Conservation (phyloP, 73 alveolate genomes). For the Symbiodinium pilosum region DNA sequence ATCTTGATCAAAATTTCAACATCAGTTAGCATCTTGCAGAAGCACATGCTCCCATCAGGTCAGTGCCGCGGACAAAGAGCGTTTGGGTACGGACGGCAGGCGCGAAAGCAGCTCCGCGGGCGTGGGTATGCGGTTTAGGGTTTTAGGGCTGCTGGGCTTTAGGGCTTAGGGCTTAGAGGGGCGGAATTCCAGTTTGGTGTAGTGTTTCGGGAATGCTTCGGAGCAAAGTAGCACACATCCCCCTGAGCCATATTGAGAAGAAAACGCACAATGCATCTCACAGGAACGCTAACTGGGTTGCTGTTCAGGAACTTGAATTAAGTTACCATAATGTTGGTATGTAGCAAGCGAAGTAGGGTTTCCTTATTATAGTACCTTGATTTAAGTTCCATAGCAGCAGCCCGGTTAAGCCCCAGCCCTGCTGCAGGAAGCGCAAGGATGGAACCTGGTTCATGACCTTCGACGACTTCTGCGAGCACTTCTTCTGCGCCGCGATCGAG, state of each 20-base stretch:
- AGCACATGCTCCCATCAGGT: too few species aligned
- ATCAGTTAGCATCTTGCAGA: too few species aligned
- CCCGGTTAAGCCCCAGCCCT: not conserved
- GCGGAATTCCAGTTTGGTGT: not conserved
- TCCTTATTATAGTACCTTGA: not conserved
- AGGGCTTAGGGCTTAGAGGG: not conserved
- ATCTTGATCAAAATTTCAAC: too few species aligned
- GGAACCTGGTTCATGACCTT: conserved; percentile 18
- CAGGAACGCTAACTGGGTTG: too few species aligned
- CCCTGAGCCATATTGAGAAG: not conserved
- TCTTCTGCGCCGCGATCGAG: too few species aligned
- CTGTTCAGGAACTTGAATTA: too few species aligned
- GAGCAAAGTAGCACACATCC: too few species aligned
- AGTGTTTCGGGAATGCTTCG: too few species aligned
- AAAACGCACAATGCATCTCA: not conserved
- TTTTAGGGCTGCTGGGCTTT: too few species aligned
- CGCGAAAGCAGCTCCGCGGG: not conserved
- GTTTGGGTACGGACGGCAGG: not conserved
- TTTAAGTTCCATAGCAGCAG: not conserved
- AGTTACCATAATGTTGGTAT: too few species aligned
- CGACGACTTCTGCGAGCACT: conserved; percentile 22
- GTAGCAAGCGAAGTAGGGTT: too few species aligned
- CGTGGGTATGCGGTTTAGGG: not conserved
- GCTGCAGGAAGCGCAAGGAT: not conserved
- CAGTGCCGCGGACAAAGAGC: not conserved